These are phyloP conservation scores for Amylostereum areolatum DNA, from an alignment of 1,284 basidiomycete genomes.

Conservation along the genomic window DNA sequence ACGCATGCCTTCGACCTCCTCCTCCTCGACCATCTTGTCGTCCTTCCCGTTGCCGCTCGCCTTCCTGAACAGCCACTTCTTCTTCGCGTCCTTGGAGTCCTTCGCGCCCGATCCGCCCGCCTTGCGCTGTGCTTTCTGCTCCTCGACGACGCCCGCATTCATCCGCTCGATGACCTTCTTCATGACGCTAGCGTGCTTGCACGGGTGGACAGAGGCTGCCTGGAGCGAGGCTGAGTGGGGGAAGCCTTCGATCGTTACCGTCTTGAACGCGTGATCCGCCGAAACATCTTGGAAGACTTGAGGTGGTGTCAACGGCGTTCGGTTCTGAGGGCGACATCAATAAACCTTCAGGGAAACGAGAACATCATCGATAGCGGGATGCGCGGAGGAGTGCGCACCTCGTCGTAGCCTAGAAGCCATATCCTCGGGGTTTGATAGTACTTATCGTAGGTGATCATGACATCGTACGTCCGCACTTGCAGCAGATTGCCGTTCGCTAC, in stretches of 20 bases:
- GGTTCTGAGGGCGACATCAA: slow-evolving; percentile 48
- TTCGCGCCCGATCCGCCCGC: slow-evolving; percentile 12
- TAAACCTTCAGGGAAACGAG: neutral
- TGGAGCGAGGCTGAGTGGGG: slow-evolving; percentile 84
- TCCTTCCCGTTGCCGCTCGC: slow-evolving; percentile 60
- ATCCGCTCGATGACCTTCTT: slow-evolving; percentile 99
- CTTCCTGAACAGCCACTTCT: slow-evolving; percentile 81
- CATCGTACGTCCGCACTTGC: slow-evolving; percentile 97
- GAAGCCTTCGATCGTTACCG: slow-evolving; percentile 97
- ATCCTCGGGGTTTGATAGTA: slow-evolving; percentile 96
- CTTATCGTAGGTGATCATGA: slow-evolving; percentile 99
- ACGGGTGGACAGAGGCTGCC: slow-evolving; percentile 92
- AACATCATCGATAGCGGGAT: neutral
- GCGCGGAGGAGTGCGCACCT: slow-evolving; percentile 44
- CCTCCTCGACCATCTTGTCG: slow-evolving; percentile 50
- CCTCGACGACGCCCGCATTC: slow-evolving; percentile 83
- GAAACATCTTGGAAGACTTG: slow-evolving; percentile 98
- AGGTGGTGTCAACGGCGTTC: slow-evolving; percentile 76
- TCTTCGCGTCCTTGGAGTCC: slow-evolving; percentile 52
- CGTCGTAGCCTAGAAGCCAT: slow-evolving; percentile 93
- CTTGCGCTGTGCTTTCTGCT: slow-evolving; percentile 62
- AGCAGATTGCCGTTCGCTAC: slow-evolving; percentile 78
- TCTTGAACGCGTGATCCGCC: slow-evolving; percentile 97
- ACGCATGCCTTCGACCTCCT: slow-evolving; percentile 80
- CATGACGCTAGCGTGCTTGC: slow-evolving; percentile 99